A percentile compares a stretch with the other conserved stretches of the same genome.
phyloP scores from a whole-genome alignment of 108 stramenopile genomes.

The Pseudonitzschia pungens region DNA sequence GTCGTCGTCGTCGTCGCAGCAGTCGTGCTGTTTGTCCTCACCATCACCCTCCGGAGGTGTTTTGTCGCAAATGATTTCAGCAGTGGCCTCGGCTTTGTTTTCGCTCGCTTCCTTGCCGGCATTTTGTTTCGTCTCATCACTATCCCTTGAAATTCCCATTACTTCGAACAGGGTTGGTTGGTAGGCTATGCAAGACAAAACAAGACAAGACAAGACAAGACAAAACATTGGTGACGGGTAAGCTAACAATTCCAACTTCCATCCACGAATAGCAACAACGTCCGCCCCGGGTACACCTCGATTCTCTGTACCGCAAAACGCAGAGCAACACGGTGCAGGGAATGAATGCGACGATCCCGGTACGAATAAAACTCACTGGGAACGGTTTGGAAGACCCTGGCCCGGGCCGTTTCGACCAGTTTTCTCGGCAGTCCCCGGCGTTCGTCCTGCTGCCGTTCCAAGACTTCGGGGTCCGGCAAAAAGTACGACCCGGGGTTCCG shows the following conservation, averaged over 20 bases:
- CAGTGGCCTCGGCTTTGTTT: not conserved
- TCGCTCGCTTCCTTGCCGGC: not conserved
- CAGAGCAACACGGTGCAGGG: too few species aligned
- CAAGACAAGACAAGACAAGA: constrained; percentile 5
- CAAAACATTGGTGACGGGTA: not conserved
- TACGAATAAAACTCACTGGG: constrained; percentile 32
- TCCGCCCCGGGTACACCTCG: not conserved
- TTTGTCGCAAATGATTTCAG: not conserved
- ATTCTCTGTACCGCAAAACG: too few species aligned
- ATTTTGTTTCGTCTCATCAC: not conserved
- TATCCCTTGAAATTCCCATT: constrained; percentile 19
- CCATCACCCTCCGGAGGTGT: not conserved
- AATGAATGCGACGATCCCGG: too few species aligned
- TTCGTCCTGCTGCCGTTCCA: constrained; percentile 17
- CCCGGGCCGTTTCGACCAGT: constrained; percentile 11
- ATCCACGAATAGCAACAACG: not conserved
- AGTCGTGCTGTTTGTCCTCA: not conserved
- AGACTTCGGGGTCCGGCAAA: constrained; percentile 38
- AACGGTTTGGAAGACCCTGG: constrained; percentile 20
- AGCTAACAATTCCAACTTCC: not conserved
- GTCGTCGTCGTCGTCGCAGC: not conserved
- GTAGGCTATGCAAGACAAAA: not conserved
- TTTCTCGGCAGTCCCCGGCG: constrained; percentile 8
- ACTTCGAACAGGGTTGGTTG: constrained; percentile 43
- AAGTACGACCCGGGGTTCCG: constrained; percentile 18